phyloP scores from a whole-genome alignment of 495 filamentous ascomycete species.

The Penicillium parvum region DNA sequence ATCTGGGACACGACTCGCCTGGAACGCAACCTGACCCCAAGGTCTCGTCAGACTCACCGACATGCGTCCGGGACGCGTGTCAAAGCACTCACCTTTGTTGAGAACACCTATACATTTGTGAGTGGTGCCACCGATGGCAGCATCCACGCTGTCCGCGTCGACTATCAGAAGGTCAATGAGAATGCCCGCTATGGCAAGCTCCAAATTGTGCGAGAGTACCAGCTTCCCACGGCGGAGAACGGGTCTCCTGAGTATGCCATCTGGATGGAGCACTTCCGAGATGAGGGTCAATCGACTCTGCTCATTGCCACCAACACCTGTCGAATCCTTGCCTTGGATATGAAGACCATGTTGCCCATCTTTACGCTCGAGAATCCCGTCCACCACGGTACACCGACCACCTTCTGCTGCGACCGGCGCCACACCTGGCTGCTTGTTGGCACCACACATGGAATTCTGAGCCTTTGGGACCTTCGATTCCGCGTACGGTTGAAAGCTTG shows the following conservation, averaged over 20 bases:
- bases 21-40: constrained; percentile 82
- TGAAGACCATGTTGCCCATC: constrained; percentile 78
- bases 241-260: constrained; percentile 64
- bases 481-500: constrained; percentile 80
- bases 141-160: constrained; percentile 83
- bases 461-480: constrained; percentile 96
- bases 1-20: constrained; percentile 90
- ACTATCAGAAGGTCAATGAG: constrained; percentile 58
- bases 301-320: constrained; percentile 83
- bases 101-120: constrained; percentile 89
- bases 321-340: constrained; percentile 76
- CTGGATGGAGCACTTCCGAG: constrained; percentile 89
- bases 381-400: constrained; percentile 89
- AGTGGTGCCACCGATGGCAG: constrained; percentile 88
- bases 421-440: constrained; percentile 88
- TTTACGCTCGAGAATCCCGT: constrained; percentile 85
- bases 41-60: constrained; percentile 80
- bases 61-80: constrained; percentile 68
- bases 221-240: constrained; percentile 52
- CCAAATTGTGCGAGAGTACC: constrained; percentile 71
- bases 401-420: constrained; percentile 80
- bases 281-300: constrained; percentile 73
- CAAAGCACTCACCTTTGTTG: constrained; percentile 79
- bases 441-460: constrained; percentile 87
- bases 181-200: constrained; percentile 73